These are phyloP conservation scores for Phytophthora sp. DNA, from an alignment of 352 stramenopile species.

Conservation along the genomic window DNA sequence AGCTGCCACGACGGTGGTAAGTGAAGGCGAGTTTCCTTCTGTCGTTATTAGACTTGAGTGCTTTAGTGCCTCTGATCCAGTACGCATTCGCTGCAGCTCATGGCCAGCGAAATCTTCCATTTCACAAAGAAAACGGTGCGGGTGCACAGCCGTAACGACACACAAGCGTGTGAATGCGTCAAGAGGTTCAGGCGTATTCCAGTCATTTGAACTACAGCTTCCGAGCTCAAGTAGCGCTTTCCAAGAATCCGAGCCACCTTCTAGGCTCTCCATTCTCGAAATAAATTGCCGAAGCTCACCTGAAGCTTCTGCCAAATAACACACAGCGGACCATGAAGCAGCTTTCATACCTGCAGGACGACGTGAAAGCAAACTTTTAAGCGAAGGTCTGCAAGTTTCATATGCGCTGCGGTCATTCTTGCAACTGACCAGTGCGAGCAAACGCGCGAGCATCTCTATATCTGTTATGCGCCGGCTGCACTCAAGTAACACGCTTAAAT, in stretches of 20 bases:
- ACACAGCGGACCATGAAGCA: conserved; percentile 32
- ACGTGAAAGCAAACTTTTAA: conserved; percentile 30
- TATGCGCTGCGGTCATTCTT: background rate
- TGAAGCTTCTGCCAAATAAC: conserved; percentile 37
- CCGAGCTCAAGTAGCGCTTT: conserved; percentile 22
- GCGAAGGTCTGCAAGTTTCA: conserved; percentile 2
- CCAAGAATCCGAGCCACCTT: conserved; percentile 17
- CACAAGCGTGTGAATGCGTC: conserved; percentile 36
- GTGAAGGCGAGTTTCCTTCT: conserved; percentile 2
- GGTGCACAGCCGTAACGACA: conserved; percentile 27
- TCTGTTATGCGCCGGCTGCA: background rate
- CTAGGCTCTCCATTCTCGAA: conserved; percentile 12
- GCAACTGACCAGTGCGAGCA: conserved; percentile 9
- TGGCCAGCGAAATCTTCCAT: conserved; percentile 33
- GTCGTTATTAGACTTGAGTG: background rate
- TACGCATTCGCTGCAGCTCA: conserved; percentile 25
- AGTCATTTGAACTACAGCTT: conserved; percentile 6
- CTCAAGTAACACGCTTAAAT: background rate
- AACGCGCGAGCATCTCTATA: conserved; percentile 12
- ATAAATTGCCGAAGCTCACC: conserved; percentile 36
- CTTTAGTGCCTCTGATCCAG: background rate
- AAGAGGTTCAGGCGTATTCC: conserved; percentile 9
- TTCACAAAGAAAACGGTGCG: conserved; percentile 30
- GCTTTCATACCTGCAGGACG: conserved; percentile 22
- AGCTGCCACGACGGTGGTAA: conserved; percentile 22